phyloP scores from a whole-genome alignment of 306 rosid species.

The Acacia confusa region DNA sequence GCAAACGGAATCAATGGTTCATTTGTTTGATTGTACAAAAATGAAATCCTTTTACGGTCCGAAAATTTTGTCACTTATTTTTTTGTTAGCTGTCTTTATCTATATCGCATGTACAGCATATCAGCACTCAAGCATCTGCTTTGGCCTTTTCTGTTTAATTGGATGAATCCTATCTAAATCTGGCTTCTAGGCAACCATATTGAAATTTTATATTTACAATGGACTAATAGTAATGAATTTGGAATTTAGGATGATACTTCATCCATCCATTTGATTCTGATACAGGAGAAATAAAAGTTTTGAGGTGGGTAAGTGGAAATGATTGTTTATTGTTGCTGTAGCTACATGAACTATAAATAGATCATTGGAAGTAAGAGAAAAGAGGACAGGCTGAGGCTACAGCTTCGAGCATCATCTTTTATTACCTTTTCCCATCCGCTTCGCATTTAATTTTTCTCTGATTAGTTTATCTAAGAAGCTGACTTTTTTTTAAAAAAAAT shows the following conservation, averaged over 20 bases:
- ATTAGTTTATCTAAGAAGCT: conserved; percentile 24
- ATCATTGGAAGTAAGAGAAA: background rate
- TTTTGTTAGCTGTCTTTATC: conserved; percentile 18
- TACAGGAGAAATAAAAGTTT: background rate
- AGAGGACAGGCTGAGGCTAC: background rate
- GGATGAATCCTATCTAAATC: background rate
- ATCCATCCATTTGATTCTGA: background rate
- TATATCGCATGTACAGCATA: conserved; percentile 47
- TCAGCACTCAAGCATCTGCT: conserved; percentile 22
- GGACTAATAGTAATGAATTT: background rate
- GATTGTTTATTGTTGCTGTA: background rate
- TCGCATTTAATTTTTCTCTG: conserved; percentile 29
- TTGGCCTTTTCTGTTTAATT: background rate
- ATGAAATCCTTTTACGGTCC: conserved; percentile 35
- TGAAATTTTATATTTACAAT: background rate
- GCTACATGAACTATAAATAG: background rate
- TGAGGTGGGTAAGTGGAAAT: background rate
- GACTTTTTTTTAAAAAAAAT: too few relatives aligned
- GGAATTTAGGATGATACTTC: background rate
- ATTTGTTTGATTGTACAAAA: conserved; percentile 64
- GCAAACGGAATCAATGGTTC: conserved; percentile 51
- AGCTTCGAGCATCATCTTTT: conserved; percentile 23
- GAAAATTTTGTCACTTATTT: conserved; percentile 53
- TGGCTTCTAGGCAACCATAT: background rate
- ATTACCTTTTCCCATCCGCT: conserved; percentile 12